Conservation (phyloP, 306 rosid genomes). For the Fragaria vesca region DNA sequence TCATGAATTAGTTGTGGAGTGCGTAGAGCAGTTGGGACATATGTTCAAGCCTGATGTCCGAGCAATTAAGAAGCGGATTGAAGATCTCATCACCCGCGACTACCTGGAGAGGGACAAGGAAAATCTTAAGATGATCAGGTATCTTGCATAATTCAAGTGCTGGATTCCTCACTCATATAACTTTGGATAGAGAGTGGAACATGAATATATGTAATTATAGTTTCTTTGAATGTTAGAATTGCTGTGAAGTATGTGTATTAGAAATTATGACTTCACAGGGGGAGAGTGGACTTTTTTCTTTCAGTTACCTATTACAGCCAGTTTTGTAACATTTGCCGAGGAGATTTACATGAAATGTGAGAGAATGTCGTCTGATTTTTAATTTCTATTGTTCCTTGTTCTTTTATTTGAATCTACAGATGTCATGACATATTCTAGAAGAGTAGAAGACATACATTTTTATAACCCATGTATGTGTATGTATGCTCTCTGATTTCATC, state of each 20-base stretch:
- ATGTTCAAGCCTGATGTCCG: slow-evolving; percentile 82
- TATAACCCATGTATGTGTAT: not conserved
- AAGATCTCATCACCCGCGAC: slow-evolving; percentile 64
- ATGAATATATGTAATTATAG: slow-evolving; percentile 10
- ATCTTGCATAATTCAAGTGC: slow-evolving; percentile 45
- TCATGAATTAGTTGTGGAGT: slow-evolving; percentile 62
- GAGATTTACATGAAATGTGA: not conserved
- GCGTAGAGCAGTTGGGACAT: slow-evolving; percentile 58
- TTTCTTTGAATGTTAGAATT: not conserved
- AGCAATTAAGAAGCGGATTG: slow-evolving; percentile 79
- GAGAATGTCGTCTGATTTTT: not conserved
- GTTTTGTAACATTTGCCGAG: not conserved
- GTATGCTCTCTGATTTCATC: not conserved
- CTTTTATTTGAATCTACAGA: not conserved
- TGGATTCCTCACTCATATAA: not conserved
- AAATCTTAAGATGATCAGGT: slow-evolving; percentile 41
- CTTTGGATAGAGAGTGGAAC: not conserved
- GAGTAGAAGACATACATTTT: not conserved
- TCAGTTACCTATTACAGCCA: not conserved
- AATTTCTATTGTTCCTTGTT: not conserved
- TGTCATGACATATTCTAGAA: not conserved
- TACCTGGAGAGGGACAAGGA: slow-evolving; percentile 70
- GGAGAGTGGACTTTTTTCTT: not conserved
- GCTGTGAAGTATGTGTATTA: slow-evolving; percentile 27
- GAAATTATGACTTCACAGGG: not conserved